These are phyloP conservation scores for Coccinonectria pachysandricola DNA, from an alignment of 2,329 filamentous ascomycete species.

Conservation along the genomic window DNA sequence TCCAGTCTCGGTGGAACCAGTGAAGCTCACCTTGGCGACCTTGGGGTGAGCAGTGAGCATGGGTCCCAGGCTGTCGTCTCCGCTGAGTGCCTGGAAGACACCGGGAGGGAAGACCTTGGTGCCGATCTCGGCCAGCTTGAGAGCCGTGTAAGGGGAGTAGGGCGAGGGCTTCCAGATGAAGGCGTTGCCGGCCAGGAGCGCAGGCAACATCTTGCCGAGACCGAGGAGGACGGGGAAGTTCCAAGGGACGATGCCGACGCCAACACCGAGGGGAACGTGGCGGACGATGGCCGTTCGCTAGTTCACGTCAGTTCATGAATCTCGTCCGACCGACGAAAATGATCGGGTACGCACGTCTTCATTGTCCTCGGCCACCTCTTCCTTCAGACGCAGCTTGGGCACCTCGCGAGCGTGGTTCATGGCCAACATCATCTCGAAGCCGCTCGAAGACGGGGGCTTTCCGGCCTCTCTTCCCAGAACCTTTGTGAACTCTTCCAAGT, in stretches of 20 bases:
- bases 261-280: constrained; percentile 9
- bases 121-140: constrained; percentile 50
- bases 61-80: constrained; percentile 49
- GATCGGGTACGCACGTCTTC: constrained; percentile 2
- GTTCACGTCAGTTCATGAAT: constrained; percentile 1
- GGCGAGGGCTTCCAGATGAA: constrained; percentile 49
- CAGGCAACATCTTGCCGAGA: constrained; percentile 40
- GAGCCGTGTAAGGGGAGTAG: constrained; percentile 44
- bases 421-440: constrained; percentile 7
- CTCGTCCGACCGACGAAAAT: background rate
- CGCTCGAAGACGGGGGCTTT: constrained; percentile 12
- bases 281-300: constrained; percentile 7
- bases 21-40: constrained; percentile 53
- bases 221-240: constrained; percentile 13
- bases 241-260: constrained; percentile 14
- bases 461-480: constrained; percentile 16
- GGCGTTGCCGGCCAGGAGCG: constrained; percentile 45
- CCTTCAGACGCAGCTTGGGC: constrained; percentile 8
- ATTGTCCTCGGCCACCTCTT: constrained; percentile 11
- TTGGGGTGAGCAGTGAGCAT: constrained; percentile 47
- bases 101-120: constrained; percentile 49
- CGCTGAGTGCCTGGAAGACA: constrained; percentile 49
- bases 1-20: constrained; percentile 47
- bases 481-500: constrained; percentile 12
- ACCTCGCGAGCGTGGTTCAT: constrained; percentile 4